phyloP scores from a whole-genome alignment of 2,329 filamentous ascomycete species.

The Aspergillus arachidicola region DNA sequence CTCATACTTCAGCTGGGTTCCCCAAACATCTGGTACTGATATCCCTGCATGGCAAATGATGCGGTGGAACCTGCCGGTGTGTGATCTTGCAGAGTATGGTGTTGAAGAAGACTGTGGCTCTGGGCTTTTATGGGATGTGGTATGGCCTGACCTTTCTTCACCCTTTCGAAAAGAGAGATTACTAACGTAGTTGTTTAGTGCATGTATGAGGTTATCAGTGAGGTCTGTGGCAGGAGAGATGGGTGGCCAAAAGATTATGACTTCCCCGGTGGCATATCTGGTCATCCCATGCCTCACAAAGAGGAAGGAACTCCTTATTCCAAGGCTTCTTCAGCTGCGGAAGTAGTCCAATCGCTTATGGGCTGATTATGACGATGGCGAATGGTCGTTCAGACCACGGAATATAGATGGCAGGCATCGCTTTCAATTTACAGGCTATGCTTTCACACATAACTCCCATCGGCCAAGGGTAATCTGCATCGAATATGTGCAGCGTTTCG shows the following conservation, averaged over 20 bases:
- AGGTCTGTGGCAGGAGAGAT: background rate
- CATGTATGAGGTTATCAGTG: rapidly evolving
- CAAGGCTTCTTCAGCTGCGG: background rate
- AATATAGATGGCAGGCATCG: no score
- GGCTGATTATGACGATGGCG: background rate
- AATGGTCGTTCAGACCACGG: no score
- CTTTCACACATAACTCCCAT: no score
- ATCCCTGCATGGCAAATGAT: no score
- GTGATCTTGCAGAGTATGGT: background rate
- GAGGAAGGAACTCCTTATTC: background rate
- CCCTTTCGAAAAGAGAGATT: background rate
- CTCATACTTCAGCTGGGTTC: no score
- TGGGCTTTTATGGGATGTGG: background rate
- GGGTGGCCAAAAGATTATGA: background rate
- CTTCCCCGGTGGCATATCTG: background rate
- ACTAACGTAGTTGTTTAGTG: background rate
- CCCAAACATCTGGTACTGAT: no score
- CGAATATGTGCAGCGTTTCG: background rate
- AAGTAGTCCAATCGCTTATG: background rate
- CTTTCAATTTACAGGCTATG: no score
- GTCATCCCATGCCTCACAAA: background rate
- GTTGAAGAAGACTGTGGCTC: background rate
- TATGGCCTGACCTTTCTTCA: background rate
- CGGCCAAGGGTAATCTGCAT: no score
- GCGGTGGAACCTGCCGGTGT: background rate